phyloP scores from a whole-genome alignment of 768 basidiomycete species.

The Russula sp. region DNA sequence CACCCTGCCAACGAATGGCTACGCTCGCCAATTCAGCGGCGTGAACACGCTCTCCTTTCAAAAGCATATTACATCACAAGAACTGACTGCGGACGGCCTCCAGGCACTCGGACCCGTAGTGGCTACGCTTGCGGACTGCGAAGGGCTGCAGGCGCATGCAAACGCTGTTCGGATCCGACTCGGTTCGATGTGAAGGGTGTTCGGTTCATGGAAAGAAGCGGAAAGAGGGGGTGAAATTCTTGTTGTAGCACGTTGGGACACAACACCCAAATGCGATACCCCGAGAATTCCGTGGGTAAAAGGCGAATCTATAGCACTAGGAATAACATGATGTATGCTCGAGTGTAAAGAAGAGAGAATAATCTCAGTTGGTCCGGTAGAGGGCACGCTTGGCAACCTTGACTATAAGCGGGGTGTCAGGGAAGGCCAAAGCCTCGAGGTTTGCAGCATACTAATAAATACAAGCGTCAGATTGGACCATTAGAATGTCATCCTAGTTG shows the following conservation, averaged over 20 bases:
- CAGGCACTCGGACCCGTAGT: slow-evolving; percentile 79
- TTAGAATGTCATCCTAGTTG: slow-evolving; percentile 6
- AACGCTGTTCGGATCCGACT: slow-evolving; percentile 91
- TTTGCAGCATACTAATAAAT: slow-evolving; percentile 72
- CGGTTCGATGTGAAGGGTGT: slow-evolving; percentile 1
- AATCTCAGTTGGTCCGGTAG: slow-evolving; percentile 73
- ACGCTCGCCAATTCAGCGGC: slow-evolving; percentile 96
- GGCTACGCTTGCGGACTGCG: slow-evolving; percentile 85
- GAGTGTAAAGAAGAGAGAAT: slow-evolving; percentile 4
- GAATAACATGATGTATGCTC: slow-evolving; percentile 21
- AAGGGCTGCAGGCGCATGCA: slow-evolving; percentile 91
- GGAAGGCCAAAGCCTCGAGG: slow-evolving; percentile 90
- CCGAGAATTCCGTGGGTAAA: background rate
- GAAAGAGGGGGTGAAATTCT: background rate
- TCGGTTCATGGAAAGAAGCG: background rate
- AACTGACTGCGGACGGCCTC: slow-evolving; percentile 77
- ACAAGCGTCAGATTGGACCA: slow-evolving; percentile 8
- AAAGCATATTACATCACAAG: slow-evolving; percentile 97
- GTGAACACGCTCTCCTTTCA: slow-evolving; percentile 98
- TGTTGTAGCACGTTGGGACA: background rate
- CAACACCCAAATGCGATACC: background rate
- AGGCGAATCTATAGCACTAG: slow-evolving; percentile 20
- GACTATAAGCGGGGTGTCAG: slow-evolving; percentile 82
- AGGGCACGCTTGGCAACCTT: slow-evolving; percentile 94
- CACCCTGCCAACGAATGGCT: slow-evolving; percentile 93